Evolutionary conservation across 306 rosid genomes (phyloP).

Genomic region (Ochetophila trinervis): DNA sequence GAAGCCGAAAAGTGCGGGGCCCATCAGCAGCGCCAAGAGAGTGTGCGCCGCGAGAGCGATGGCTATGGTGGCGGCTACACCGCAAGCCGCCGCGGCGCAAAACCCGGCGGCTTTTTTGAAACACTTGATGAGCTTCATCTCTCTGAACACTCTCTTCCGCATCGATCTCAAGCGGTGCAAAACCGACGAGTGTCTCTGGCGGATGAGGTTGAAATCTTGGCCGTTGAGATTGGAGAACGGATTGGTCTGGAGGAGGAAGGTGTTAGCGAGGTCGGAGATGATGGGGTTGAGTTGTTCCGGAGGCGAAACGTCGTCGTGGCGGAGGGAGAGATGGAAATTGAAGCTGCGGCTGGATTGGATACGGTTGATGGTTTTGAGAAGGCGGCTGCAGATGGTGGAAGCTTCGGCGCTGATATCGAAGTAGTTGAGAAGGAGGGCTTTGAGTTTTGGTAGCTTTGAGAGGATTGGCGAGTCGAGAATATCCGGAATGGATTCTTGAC

Average conservation of each 20-base stretch:
- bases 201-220: constrained; percentile 37
- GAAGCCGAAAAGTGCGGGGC: constrained; percentile 31
- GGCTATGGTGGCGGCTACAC: constrained; percentile 28
- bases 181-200: constrained; percentile 30
- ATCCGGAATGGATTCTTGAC: constrained; percentile 40
- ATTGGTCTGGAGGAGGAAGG: constrained; percentile 28
- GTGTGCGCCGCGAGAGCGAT: constrained; percentile 36
- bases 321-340: constrained; percentile 37
- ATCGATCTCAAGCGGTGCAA: constrained; percentile 31
- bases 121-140: constrained; percentile 32
- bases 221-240: constrained; percentile 35
- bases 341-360: constrained; percentile 29
- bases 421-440: constrained; percentile 44
- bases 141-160: constrained; percentile 45
- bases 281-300: constrained; percentile 13
- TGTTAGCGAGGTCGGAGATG: constrained; percentile 26
- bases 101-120: constrained; percentile 29
- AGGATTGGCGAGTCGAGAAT: constrained; percentile 42
- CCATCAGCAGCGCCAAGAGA: constrained; percentile 30
- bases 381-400: constrained; percentile 46
- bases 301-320: constrained; percentile 24
- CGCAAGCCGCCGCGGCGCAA: constrained; percentile 36
- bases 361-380: constrained; percentile 43
- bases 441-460: constrained; percentile 32
- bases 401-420: constrained; percentile 55